Base-by-base conservation (phyloP, 2,329 filamentous ascomycete species). In the Venturiaceae sp. region DNA sequence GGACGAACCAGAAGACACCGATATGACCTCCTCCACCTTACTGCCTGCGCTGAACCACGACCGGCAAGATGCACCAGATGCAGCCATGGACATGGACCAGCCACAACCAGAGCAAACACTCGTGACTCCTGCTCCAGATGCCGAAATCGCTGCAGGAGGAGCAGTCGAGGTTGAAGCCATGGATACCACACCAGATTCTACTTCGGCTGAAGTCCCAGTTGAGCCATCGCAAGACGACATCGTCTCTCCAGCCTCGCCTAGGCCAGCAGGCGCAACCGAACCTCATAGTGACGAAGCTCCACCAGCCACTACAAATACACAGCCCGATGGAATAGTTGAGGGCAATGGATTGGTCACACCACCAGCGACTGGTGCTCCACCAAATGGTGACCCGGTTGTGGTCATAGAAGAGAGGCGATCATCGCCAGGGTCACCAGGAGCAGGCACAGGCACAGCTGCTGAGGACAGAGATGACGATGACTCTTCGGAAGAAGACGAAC, bases 131-230 rank as follows among this genome's bases (percentile, higher is more conserved):
- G 21, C 26, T 4, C 39, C 57, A 37, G 26, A 39, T 13, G 55
- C 26, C 21, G 65, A 66, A 11, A 65, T 14, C 16, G 3, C 14
- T 21, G n/a, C 32, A 21, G 26, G 23, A n/a, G 41, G 50, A 30
- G 39, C 64, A 16, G 62, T 68, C 19, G 67, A 70, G 50, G 69
- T 70, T 19, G 71, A 73, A 57, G 66, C 64, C 39, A 74, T 74
- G 72, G 72, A 74, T 58, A 72, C 67, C 19, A 69, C 70, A 8
- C 66, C 69, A 6, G 71, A 73, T 60, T 60, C 56, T 46, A 64
- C 66, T 50, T 64, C 67, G 37, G 62, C 60, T 7, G 37, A 41
- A 3, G 58, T 19, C 6, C 11, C 28, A 14, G 19, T 21, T n/a
- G 16, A 32, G 28, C 34, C 21, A 8, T 26, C 16, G 30, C 46